Evolutionary conservation across 257 asterid genomes (phyloP).

Genomic region (Gardenia jasminoides): DNA sequence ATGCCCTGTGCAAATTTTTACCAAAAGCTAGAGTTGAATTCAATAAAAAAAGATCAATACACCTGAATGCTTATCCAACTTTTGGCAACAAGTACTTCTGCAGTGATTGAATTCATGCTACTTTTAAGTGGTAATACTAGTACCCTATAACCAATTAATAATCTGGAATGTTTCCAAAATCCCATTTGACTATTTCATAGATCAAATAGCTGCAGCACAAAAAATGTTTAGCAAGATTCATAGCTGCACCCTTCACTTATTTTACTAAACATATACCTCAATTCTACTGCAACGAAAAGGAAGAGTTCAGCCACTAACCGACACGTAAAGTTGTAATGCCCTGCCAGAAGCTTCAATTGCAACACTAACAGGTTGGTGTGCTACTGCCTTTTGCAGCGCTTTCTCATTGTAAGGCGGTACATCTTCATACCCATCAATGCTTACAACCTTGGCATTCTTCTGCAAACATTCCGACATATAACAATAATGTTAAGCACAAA

Average conservation of each 20-base stretch:
- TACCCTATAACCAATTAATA: too few species aligned
- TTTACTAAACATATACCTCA: background rate
- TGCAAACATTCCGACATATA: slow-evolving; percentile 27
- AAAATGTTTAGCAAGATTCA: background rate
- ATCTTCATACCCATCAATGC: slow-evolving; percentile 79
- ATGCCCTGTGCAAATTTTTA: slow-evolving; percentile 44
- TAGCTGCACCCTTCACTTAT: background rate
- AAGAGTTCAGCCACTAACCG: slow-evolving; percentile 34
- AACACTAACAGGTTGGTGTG: slow-evolving; percentile 81
- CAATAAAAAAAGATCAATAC: background rate
- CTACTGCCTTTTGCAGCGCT: slow-evolving; percentile 72
- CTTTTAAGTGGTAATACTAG: too few species aligned
- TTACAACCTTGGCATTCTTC: slow-evolving; percentile 71
- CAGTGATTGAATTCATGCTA: background rate
- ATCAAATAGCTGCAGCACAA: background rate
- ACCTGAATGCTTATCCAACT: background rate
- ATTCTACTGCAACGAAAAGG: too few species aligned
- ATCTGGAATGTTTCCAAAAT: too few species aligned
- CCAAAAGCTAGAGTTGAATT: background rate
- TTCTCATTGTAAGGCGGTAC: slow-evolving; percentile 58
- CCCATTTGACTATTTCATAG: too few species aligned
- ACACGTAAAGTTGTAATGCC: slow-evolving; percentile 65
- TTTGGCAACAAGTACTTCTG: background rate
- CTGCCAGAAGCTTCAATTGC: slow-evolving; percentile 86
- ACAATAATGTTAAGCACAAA: background rate